Conservation (phyloP, 257 asterid genomes). For the Rubia yunnanensis region DNA sequence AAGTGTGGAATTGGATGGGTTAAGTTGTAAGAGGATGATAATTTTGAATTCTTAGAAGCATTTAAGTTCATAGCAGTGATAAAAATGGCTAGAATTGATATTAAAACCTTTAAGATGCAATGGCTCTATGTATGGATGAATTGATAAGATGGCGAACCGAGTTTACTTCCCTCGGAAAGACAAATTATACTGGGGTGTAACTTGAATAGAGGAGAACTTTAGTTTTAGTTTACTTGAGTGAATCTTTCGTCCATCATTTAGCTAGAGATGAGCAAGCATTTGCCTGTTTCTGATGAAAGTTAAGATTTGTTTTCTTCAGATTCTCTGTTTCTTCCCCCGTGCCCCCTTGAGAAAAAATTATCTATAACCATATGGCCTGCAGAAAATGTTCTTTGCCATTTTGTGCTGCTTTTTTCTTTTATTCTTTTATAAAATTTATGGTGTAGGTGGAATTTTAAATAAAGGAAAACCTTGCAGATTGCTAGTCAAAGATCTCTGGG, state of each 20-base stretch:
- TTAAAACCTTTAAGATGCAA: not conserved
- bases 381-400: not conserved
- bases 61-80: not conserved
- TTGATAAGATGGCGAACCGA: not conserved
- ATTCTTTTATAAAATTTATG: not conserved
- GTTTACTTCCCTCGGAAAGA: not conserved
- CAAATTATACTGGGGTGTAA: not conserved
- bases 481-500: conserved; percentile 53
- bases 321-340: not conserved
- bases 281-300: not conserved
- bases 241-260: not conserved
- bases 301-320: not conserved
- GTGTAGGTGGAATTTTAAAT: not conserved
- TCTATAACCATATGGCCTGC: not conserved
- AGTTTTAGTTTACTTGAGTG: not conserved
- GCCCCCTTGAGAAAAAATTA: not conserved
- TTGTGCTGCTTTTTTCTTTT: not conserved
- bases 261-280: not conserved
- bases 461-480: conserved; percentile 37
- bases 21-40: not conserved
- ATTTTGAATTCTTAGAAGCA: not conserved
- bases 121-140: not conserved
- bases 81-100: not conserved
- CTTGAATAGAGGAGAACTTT: too few relatives aligned
- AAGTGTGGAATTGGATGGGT: not conserved